Evolutionary conservation across 1,284 basidiomycete species (phyloP).

Genomic region (Pulchroboletus neoregius): DNA sequence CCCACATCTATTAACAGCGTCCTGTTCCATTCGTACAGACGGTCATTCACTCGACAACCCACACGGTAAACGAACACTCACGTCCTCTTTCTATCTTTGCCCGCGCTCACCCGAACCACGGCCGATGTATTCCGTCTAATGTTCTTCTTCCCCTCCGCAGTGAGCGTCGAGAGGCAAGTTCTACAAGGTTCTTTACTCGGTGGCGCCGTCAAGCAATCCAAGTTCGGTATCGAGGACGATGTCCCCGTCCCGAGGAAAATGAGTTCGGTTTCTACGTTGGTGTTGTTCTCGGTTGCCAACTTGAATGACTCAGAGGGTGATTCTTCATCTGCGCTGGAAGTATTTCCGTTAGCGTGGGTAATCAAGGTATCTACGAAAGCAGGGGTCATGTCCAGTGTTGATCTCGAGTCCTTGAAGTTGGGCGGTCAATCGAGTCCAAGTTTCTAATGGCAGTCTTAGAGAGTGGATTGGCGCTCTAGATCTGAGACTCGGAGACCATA

Average conservation of each 20-base stretch:
- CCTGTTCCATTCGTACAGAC: constrained; percentile 33
- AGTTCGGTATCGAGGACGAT: constrained; percentile 62
- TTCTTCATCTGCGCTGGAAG: not conserved
- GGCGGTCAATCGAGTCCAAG: not conserved
- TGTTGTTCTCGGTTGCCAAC: not conserved
- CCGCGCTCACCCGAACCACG: constrained; percentile 48
- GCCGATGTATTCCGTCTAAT: constrained; percentile 73
- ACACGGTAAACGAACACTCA: constrained; percentile 36
- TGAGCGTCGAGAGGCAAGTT: constrained; percentile 66
- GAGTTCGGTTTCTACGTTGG: constrained; percentile 43
- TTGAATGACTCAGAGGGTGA: not conserved
- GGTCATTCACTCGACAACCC: constrained; percentile 3
- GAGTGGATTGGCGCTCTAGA: too few species aligned
- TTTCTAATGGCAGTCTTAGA: not conserved
- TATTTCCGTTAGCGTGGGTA: not conserved
- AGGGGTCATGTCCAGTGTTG: constrained; percentile 5
- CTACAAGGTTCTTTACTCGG: constrained; percentile 47
- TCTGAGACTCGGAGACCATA: too few species aligned
- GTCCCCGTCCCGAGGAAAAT: constrained; percentile 75
- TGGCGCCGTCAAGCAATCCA: constrained; percentile 62
- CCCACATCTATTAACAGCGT: constrained; percentile 78
- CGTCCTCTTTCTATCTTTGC: constrained; percentile 48
- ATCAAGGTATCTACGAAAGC: constrained; percentile 1
- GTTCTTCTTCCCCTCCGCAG: constrained; percentile 67
- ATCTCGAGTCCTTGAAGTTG: not conserved